Evolutionary conservation across 257 asterid genomes (phyloP).

Genomic region (Gentiana straminea): DNA sequence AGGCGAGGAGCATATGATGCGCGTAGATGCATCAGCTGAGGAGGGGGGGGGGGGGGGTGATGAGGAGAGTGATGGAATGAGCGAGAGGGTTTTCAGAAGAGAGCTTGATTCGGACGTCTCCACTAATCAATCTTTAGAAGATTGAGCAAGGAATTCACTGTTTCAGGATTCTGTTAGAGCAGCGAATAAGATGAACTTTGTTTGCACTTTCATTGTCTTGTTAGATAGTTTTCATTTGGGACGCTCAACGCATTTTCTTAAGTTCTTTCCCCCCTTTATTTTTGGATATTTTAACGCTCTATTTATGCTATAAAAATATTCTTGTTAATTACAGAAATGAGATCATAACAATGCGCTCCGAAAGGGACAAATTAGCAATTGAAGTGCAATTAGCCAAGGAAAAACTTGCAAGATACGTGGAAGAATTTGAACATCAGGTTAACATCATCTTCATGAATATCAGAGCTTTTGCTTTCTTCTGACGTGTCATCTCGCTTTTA

Average conservation of each 20-base stretch:
- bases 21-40: no score
- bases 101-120: no score
- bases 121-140: no score
- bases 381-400: conserved; percentile 68
- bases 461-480: background rate
- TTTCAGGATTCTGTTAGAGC: no score
- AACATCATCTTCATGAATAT: conserved; percentile 6
- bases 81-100: no score
- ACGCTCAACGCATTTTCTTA: background rate
- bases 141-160: no score
- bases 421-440: conserved; percentile 86
- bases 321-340: conserved; percentile 36
- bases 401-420: conserved; percentile 62
- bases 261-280: background rate
- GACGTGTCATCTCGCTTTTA: background rate
- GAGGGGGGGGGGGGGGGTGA: no score
- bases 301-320: background rate
- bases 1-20: no score
- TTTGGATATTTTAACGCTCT: background rate
- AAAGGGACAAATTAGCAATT: conserved; percentile 64
- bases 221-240: no score
- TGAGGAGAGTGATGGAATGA: no score
- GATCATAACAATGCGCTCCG: conserved; percentile 50
- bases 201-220: no score
- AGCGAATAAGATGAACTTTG: no score